A percentile compares a stretch with the other conserved stretches of the same genome.
phyloP scores from a whole-genome alignment of 2,329 filamentous ascomycete species.

The Cadophora gregata region DNA sequence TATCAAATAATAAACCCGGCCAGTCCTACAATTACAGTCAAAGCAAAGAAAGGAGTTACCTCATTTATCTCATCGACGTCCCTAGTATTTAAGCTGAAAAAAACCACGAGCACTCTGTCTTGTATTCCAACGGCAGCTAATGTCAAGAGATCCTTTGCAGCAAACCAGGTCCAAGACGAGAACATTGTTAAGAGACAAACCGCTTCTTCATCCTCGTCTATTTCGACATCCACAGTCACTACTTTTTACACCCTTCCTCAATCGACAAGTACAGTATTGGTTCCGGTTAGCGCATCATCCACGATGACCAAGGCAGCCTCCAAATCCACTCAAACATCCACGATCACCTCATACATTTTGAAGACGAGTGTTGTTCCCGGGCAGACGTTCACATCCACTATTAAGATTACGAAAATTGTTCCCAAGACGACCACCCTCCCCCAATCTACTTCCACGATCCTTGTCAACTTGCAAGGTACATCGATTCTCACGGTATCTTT shows the following conservation, averaged over 20 bases:
- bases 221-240: constrained; percentile 10
- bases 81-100: constrained; percentile 5
- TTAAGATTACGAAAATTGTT: constrained; percentile 17
- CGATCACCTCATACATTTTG: constrained; percentile 20
- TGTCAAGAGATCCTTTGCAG: constrained; percentile 14
- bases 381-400: constrained; percentile 19
- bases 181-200: constrained; percentile 6
- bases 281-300: constrained; percentile 4
- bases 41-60: constrained; percentile 13
- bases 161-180: not conserved
- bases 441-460: constrained; percentile 15
- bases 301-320: constrained; percentile 2
- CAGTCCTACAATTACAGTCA: constrained; percentile 10
- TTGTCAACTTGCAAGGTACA: constrained; percentile 22
- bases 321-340: constrained; percentile 20
- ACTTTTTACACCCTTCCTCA: constrained; percentile 14
- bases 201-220: not conserved
- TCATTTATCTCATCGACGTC: constrained; percentile 15
- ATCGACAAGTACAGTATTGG: constrained; percentile 14
- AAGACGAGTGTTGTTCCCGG: constrained; percentile 20
- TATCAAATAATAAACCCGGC: constrained; percentile 7
- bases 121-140: constrained; percentile 15
- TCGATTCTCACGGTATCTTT: constrained; percentile 20
- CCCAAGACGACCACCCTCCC: constrained; percentile 24
- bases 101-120: constrained; percentile 8